Evolutionary conservation across 495 filamentous ascomycete species (phyloP), one percentile per base, ranked within the genome.

Genomic region (Aspergillus nidulans): DNA sequence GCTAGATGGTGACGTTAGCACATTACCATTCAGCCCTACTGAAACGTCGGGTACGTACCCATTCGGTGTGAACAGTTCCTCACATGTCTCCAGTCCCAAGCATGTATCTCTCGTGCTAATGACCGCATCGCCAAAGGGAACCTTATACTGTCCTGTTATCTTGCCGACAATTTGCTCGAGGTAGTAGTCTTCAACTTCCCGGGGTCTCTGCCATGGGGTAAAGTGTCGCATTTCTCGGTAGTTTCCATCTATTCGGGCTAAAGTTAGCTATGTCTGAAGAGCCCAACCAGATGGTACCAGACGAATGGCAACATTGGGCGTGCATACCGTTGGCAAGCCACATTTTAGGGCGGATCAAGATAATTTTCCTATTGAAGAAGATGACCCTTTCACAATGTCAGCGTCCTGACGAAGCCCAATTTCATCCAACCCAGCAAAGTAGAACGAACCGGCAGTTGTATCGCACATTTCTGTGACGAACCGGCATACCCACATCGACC

Each of bases 321-420:
- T 28, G 42, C 69, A 1, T 45, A 74, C 91, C 88, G 51, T 89
- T 87, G 44, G 91, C 91, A 15, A 96, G 82, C 63, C 76, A 90
- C 66, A 92, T 77, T 69, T 96, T 96, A 0, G 91, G 91, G 16
- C 91, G 77, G 53, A 96, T 89, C 39, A 89, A 71, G 38, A 89
- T 66, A 24, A 92, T 86, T 69, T 84, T 82, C 23, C 79, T 72
- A 59, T 91, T 82, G 54, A 84, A 77, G 62, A 72, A 77, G 49
- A 94, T 82, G 18, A 89, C 76, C 3, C 69, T 72, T 41, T 18
- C 10, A 12, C 4, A 9, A 32, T 4, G 16, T 58, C 7, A 58
- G 43, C 43, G 41, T 5, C 5, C 25, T 12, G 23, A 21, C 18
- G 20, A 23, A 10, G 3, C 2, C 44, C n/a, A 18, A 28, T 12